Evolutionary conservation across 2,329 filamentous ascomycete species (phyloP).

Genomic region (Aspergillus transmontanensis): DNA sequence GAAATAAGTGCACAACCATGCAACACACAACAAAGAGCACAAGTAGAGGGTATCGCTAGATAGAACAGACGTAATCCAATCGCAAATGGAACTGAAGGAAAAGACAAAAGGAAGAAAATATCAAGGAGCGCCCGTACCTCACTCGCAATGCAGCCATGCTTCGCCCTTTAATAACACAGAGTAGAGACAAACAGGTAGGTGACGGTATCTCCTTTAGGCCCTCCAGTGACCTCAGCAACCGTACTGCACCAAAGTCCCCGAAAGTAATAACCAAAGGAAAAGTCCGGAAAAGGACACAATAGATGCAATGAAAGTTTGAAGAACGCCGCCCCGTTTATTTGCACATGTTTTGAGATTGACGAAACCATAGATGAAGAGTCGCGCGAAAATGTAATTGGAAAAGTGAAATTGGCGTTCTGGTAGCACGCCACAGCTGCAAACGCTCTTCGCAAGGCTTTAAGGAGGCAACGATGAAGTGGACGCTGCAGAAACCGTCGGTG

Average conservation of each 20-base stretch:
- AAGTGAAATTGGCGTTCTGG: background rate
- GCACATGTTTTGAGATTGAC: conserved; percentile 18
- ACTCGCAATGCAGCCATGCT: conserved; percentile 12
- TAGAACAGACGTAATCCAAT: conserved; percentile 24
- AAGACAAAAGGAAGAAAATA: conserved; percentile 17
- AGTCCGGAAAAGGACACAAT: conserved; percentile 6
- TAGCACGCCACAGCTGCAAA: background rate
- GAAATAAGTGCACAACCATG: conserved; percentile 17
- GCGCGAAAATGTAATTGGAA: background rate
- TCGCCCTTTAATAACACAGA: conserved; percentile 11
- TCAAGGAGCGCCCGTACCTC: conserved; percentile 16
- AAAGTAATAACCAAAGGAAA: conserved; percentile 8
- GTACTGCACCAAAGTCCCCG: conserved; percentile 15
- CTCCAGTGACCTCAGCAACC: conserved; percentile 11
- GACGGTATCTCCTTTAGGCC: conserved; percentile 12
- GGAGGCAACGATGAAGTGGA: conserved; percentile 37
- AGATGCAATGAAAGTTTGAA: conserved; percentile 15
- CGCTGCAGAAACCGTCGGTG: conserved; percentile 38
- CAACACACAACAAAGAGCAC: conserved; percentile 19
- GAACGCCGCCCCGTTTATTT: conserved; percentile 25
- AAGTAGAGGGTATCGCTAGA: conserved; percentile 30
- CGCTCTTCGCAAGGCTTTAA: conserved; percentile 1
- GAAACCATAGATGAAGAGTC: conserved; percentile 5
- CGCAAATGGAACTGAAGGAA: conserved; percentile 13
- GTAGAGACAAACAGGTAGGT: conserved; percentile 12